Evolutionary conservation across 176 grass and related monocot species (phyloP).

Genomic region (Zea mays): DNA sequence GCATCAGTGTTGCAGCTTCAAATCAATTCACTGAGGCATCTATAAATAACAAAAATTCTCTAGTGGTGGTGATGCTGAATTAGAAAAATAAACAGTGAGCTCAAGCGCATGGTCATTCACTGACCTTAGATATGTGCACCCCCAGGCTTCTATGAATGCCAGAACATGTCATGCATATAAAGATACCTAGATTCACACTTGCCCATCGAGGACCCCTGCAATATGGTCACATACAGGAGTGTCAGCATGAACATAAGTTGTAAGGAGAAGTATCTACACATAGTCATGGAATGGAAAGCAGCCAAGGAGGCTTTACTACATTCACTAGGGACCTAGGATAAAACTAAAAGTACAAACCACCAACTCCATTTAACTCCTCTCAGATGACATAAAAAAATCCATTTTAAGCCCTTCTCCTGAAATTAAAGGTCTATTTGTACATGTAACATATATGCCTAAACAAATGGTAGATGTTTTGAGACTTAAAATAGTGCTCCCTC

Average conservation of each 20-base stretch:
- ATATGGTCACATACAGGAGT: slow-evolving; percentile 19
- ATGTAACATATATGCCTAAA: slow-evolving; percentile 23
- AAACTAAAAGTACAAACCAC: neutral
- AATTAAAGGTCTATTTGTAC: neutral
- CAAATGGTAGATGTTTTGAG: neutral
- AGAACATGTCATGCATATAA: slow-evolving; percentile 98
- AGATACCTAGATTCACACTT: slow-evolving; percentile 95
- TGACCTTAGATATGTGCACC: slow-evolving; percentile 98
- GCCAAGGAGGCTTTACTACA: neutral
- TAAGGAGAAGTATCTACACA: neutral
- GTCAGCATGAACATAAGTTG: slow-evolving; percentile 7
- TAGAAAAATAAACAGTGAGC: slow-evolving; percentile 4
- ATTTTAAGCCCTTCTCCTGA: neutral
- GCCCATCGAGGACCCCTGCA: slow-evolving; percentile 95
- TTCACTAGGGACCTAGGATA: neutral
- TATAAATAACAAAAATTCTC: slow-evolving; percentile 5
- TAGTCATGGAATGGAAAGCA: slow-evolving; percentile 20
- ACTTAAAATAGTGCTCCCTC: neutral
- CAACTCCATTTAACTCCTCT: neutral
- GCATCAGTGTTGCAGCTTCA: neutral
- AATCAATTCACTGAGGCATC: neutral
- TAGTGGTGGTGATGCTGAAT: neutral
- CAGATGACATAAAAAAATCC: neutral
- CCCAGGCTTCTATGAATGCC: slow-evolving; percentile 98
- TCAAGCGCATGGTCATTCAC: slow-evolving; percentile 27